A percentile compares a stretch with the other conserved stretches of the same genome.
phyloP scores from a whole-genome alignment of 257 asterid genomes.

The Gentiana dahurica region DNA sequence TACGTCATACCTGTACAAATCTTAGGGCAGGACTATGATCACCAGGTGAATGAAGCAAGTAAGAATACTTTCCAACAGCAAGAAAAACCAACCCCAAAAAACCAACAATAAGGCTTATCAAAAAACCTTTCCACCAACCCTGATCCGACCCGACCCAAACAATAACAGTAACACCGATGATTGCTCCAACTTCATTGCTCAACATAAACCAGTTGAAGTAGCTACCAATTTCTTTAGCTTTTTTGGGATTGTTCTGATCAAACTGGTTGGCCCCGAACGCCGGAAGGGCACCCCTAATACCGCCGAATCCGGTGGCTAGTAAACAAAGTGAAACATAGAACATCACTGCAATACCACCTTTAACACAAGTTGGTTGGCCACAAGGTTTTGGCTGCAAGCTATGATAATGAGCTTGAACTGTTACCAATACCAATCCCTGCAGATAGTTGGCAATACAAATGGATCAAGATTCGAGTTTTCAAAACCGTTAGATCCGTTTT shows the following conservation, averaged over 20 bases:
- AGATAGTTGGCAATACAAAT: too few relatives aligned
- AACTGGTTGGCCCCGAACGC: constrained; percentile 91
- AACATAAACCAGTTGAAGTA: constrained; percentile 78
- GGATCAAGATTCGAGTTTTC: too few relatives aligned
- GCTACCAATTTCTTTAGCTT: constrained; percentile 55
- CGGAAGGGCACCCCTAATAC: constrained; percentile 63
- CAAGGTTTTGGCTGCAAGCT: constrained; percentile 51
- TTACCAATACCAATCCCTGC: constrained; percentile 70
- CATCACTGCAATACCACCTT: constrained; percentile 41
- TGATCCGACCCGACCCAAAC: constrained; percentile 59
- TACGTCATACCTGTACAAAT: constrained; percentile 53
- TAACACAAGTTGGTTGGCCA: constrained; percentile 37
- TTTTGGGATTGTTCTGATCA: constrained; percentile 43
- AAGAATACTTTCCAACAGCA: constrained; percentile 48
- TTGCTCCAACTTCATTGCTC: constrained; percentile 38
- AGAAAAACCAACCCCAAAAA: constrained; percentile 32
- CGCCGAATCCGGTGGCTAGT: constrained; percentile 67
- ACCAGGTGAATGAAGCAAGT: constrained; percentile 44
- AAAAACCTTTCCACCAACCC: constrained; percentile 82
- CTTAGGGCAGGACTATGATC: constrained; percentile 52
- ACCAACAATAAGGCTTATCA: constrained; percentile 29
- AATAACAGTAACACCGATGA: constrained; percentile 58
- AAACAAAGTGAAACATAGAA: constrained; percentile 49
- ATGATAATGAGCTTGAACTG: constrained; percentile 57
- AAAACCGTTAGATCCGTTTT: too few relatives aligned